phyloP scores from a whole-genome alignment of 345 rosid species.

The Cardiospermum halicacabum region DNA sequence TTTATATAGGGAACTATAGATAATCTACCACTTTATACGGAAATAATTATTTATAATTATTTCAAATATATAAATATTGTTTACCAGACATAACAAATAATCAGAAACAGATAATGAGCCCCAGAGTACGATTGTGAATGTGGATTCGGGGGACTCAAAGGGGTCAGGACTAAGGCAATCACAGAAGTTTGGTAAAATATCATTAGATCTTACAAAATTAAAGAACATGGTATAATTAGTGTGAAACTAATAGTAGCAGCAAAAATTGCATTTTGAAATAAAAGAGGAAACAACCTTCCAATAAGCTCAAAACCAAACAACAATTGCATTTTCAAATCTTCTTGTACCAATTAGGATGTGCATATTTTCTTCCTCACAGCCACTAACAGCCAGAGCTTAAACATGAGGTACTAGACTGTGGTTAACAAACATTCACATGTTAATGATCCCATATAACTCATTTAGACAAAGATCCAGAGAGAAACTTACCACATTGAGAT shows the following conservation, averaged over 20 bases:
- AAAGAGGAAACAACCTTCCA: not conserved
- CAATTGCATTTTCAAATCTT: not conserved
- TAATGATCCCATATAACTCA: not conserved
- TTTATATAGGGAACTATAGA: too few species aligned
- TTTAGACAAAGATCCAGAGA: slow-evolving; percentile 9
- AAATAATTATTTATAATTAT: not conserved
- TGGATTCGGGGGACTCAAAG: too few species aligned
- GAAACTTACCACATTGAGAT: slow-evolving; percentile 67
- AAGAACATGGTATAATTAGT: not conserved
- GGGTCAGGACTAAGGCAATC: not conserved
- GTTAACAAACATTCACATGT: not conserved
- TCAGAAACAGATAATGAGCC: not conserved
- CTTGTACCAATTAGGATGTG: too few species aligned
- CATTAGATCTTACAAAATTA: not conserved
- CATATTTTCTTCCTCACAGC: not conserved
- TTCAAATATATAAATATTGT: not conserved
- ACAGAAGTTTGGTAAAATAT: not conserved
- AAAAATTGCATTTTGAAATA: not conserved
- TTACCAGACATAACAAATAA: not conserved
- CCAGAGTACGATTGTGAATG: too few species aligned
- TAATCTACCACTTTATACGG: too few species aligned
- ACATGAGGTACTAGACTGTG: not conserved
- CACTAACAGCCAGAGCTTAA: not conserved
- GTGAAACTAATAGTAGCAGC: not conserved
- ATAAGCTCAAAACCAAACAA: not conserved